A percentile compares a stretch with the other conserved stretches of the same genome.
Evolutionary conservation across 352 stramenopile species (phyloP).

Genomic region (Phytophthora multivora): DNA sequence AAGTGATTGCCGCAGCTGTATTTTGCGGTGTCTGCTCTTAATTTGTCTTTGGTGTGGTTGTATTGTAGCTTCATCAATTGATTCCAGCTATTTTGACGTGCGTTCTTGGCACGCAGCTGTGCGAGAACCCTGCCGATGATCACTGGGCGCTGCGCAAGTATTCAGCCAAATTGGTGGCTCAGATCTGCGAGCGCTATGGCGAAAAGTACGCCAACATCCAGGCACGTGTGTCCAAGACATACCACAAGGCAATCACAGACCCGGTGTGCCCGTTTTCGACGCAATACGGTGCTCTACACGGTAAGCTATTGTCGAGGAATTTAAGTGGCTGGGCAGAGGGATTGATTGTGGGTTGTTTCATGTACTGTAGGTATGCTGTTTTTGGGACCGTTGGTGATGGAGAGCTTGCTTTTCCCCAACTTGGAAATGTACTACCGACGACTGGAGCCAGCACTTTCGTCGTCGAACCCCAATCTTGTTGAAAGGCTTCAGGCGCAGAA

Average conservation of each 20-base stretch:
- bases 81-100: conserved; percentile 93
- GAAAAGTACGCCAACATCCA: conserved; percentile 94
- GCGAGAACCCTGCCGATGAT: conserved; percentile 82
- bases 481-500: conserved; percentile 86
- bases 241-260: conserved; percentile 87
- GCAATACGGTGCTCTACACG: conserved; percentile 93
- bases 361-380: conserved; percentile 82
- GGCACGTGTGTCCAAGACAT: conserved; percentile 90
- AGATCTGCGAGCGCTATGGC: conserved; percentile 86
- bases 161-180: conserved; percentile 74
- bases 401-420: conserved; percentile 93
- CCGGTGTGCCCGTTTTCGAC: conserved; percentile 82
- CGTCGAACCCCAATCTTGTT: conserved; percentile 76
- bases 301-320: conserved; percentile 23
- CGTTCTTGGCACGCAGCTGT: conserved; percentile 91
- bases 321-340: not conserved
- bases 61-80: conserved; percentile 90
- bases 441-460: conserved; percentile 81
- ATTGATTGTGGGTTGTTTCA: not conserved
- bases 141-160: conserved; percentile 93
- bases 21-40: not conserved
- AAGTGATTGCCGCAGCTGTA: conserved; percentile 18
- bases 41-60: conserved; percentile 8
- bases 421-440: conserved; percentile 85
- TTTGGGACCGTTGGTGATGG: conserved; percentile 92